Evolutionary conservation across 495 filamentous ascomycete species (phyloP), one percentile per base, ranked within the genome.

Genomic region (Entonaema liquescens): DNA sequence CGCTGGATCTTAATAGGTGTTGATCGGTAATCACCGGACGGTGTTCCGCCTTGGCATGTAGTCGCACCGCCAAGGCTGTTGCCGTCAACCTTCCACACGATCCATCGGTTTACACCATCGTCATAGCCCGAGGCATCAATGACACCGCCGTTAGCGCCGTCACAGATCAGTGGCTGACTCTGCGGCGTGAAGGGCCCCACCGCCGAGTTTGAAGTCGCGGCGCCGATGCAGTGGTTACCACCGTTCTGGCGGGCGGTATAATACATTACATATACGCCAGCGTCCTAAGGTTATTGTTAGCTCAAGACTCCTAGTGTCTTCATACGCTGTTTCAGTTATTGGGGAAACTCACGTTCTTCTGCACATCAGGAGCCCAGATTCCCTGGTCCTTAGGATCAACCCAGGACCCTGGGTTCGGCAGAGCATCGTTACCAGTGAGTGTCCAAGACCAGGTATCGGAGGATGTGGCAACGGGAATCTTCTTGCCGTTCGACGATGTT

Each of bases 1-100:
- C 83, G 76, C 68, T 89, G 88, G 23, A 89, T 80, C 78, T 86
- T 79, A 66, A 90, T 85, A 1, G 88, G 87, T 0, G 88, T 89
- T 11, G 82, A 25, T 26, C 31, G 70, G 65, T 77, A 77, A 0
- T 38, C 19, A 3, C 74, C 74, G 0, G 72, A 74, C 0, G 72
- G 72, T 1, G 61, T 61, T 6, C 72, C 75, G 1, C 69, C 67
- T 57, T 75, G 72, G 67, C 75, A 77, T 6, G 75, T 77, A 12
- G 73, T 75, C 23, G 72, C 75, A 47, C 75, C 75, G 2, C 75
- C 75, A 29, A 87, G 72, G 65, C 77, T 83, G 72, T 86, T 89
- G 38, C 87, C 87, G 77, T 90, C 84, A 6, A 89, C 81, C 68
- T 89, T 89, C 81, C 84, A 89, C 1, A 85, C 70, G 15, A 89